Evolutionary conservation across 495 filamentous ascomycete genomes (phyloP), one percentile per base, ranked within the genome.

Genomic region (Penicillium argentinense): DNA sequence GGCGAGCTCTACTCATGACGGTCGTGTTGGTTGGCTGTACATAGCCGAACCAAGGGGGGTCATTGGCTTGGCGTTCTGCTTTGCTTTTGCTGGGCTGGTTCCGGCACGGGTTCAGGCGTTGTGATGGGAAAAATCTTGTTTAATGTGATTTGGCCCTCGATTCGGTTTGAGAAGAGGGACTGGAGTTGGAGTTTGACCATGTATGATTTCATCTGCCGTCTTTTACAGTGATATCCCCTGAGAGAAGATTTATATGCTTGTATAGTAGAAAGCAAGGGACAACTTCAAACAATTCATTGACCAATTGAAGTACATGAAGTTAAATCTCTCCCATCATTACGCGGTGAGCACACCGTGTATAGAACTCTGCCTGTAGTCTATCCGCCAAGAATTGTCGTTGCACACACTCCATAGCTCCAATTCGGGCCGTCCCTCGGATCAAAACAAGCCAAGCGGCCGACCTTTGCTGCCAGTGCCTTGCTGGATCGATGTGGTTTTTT

Each of bases 1-100:
- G 73, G 71, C 6, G 73, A 77, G 51, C 49, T 76, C 48, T 74
- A 64, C 51, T 61, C 64, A 54, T 63, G 49, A 57, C 34, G 22
- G 4, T 29, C 19, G 30, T 2, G 16, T 34, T 24, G 5, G 3
- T 7, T 36, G 5, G 32, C 8, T 21, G 7, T 36, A 36, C 21
- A 26, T 26, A 26, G 11, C 25, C 25, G 5, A 18, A 18, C 13
- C n/a, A n/a, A n/a, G n/a, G 21, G 5, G 28, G 12, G 5, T 30
- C 3, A 36, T 25, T 51, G 25, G 25, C 42, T 39, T 42, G 26
- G 42, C 30, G 14, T 55, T 39, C 42, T n/a, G 28, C 39, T 26
- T 28, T n/a, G n/a, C n/a, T n/a, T 42, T 28, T 24, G 42, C 40
- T 14, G 39, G 17, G 26, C 28, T 47, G 47, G 12, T 39, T 46